Evolutionary conservation across 1,139 yeast species (phyloP).

Genomic region (Protomyces lactucae-debilis): DNA sequence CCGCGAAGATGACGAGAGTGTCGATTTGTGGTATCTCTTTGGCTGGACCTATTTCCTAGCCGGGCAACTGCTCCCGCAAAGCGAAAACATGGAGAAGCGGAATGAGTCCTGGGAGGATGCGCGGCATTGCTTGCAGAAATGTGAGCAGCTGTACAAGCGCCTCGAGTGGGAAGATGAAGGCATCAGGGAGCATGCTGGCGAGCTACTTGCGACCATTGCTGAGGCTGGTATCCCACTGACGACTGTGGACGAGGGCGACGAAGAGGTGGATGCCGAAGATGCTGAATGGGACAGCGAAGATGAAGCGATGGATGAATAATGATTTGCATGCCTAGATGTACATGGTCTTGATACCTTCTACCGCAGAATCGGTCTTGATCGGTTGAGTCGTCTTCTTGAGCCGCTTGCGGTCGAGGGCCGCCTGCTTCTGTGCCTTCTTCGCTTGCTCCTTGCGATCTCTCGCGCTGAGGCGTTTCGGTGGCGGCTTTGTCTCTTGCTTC

Average conservation of each 20-base stretch:
- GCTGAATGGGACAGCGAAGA: constrained; percentile 26
- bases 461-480: neutral
- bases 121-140: constrained; percentile 21
- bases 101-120: constrained; percentile 27
- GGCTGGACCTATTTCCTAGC: constrained; percentile 28
- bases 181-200: constrained; percentile 28
- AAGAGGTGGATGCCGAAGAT: neutral
- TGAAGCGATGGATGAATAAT: constrained; percentile 22
- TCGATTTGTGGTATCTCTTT: constrained; percentile 29
- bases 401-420: constrained; percentile 9
- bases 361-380: neutral
- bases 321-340: neutral
- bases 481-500: neutral
- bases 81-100: constrained; percentile 7
- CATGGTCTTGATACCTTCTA: neutral
- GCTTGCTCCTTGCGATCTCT: constrained; percentile 17
- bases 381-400: neutral
- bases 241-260: constrained; percentile 1
- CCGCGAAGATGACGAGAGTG: constrained; percentile 28
- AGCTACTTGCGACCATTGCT: constrained; percentile 21
- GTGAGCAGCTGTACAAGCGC: constrained; percentile 18
- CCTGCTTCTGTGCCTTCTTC: constrained; percentile 18
- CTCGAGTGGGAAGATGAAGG: constrained; percentile 28
- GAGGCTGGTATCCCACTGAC: constrained; percentile 13
- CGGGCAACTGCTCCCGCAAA: constrained; percentile 3